phyloP scores from a whole-genome alignment of 345 rosid genomes.

The Sonneratia caseolaris region DNA sequence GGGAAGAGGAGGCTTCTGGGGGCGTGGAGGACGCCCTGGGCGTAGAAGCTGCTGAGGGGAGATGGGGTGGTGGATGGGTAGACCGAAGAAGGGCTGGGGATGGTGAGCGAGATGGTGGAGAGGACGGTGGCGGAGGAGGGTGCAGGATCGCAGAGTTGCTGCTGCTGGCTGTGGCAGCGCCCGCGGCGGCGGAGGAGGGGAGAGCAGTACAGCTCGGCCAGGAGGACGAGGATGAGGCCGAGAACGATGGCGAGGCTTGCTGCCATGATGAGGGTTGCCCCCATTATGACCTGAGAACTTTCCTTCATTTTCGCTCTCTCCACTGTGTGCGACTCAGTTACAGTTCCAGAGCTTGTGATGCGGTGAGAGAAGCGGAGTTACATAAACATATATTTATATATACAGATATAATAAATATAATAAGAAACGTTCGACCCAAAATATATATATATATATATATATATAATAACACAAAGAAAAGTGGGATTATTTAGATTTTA shows the following conservation, averaged over 20 bases:
- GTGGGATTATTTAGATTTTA: too few relatives aligned
- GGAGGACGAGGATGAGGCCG: constrained; percentile 56
- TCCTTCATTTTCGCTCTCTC: constrained; percentile 43
- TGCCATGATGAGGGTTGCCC: constrained; percentile 77
- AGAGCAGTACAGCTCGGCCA: constrained; percentile 84
- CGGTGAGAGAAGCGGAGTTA: background rate
- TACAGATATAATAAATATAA: background rate
- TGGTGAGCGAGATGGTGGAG: constrained; percentile 12
- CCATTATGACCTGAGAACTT: constrained; percentile 72
- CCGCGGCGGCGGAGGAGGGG: constrained; percentile 49
- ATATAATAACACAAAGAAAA: too few relatives aligned
- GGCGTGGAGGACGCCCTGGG: constrained; percentile 61
- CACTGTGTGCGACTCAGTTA: background rate
- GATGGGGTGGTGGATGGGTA: constrained; percentile 13
- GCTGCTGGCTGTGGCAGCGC: constrained; percentile 8
- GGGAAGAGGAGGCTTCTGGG: constrained; percentile 51
- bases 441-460: too few relatives aligned
- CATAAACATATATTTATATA: background rate
- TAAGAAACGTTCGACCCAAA: too few relatives aligned
- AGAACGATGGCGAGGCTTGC: constrained; percentile 65
- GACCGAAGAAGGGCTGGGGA: constrained; percentile 5
- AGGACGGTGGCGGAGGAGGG: constrained; percentile 10
- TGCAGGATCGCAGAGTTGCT: constrained; percentile 12
- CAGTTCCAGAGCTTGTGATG: background rate
- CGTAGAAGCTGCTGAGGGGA: constrained; percentile 37